Evolutionary conservation across 2,329 filamentous ascomycete species (phyloP).

Genomic region (Nigrospora oryzae): DNA sequence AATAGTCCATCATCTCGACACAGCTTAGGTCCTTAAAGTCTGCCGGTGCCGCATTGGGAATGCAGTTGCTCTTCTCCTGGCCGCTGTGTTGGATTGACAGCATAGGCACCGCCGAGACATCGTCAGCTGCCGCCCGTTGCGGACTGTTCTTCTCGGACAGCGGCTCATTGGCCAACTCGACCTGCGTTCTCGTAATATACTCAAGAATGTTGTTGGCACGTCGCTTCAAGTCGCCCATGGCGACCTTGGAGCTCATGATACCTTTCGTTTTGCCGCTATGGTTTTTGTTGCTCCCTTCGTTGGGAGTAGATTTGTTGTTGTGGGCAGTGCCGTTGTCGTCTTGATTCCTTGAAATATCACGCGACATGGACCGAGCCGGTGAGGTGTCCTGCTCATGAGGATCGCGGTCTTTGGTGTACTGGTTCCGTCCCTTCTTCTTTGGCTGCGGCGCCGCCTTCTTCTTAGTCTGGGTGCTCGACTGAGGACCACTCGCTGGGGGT

Average conservation of each 20-base stretch:
- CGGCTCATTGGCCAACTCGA: constrained; percentile 69
- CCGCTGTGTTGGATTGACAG: constrained; percentile 11
- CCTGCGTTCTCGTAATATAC: constrained; percentile 81
- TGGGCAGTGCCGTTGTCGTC: constrained; percentile 29
- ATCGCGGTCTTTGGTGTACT: constrained; percentile 73
- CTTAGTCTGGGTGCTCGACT: constrained; percentile 50
- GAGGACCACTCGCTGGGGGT: constrained; percentile 28
- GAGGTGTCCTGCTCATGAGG: constrained; percentile 43
- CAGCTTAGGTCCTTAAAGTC: constrained; percentile 71
- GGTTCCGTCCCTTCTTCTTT: constrained; percentile 66
- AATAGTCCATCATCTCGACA: constrained; percentile 82
- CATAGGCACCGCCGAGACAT: constrained; percentile 20
- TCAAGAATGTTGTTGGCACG: constrained; percentile 78
- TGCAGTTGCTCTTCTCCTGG: no score
- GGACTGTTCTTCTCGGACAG: constrained; percentile 31
- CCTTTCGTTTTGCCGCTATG: constrained; percentile 40
- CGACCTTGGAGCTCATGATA: constrained; percentile 59
- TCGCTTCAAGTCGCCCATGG: constrained; percentile 81
- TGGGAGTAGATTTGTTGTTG: constrained; percentile 19
- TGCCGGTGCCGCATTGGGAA: constrained; percentile 16
- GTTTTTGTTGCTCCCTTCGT: constrained; percentile 38
- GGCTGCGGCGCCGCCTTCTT: constrained; percentile 52
- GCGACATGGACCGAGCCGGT: constrained; percentile 42
- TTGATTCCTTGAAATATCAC: constrained; percentile 38
- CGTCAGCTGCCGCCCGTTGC: constrained; percentile 30